Evolutionary conservation across 2,329 filamentous ascomycete genomes (phyloP), one percentile per base, ranked within the genome.

Genomic region (Fusarium temperatum): DNA sequence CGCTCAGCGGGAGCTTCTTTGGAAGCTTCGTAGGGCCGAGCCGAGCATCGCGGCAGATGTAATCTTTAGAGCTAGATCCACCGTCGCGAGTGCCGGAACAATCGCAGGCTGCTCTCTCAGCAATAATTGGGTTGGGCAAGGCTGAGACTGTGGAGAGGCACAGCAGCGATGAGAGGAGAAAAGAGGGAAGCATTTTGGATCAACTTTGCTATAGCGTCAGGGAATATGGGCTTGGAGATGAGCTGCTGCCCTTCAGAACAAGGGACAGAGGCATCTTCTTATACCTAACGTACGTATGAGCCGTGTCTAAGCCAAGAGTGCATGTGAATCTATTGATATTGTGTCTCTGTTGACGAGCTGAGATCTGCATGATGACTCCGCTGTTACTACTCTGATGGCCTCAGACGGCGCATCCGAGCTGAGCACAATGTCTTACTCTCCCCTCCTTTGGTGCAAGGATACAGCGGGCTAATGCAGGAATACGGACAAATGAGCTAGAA

Each of bases 21-120:
- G 83, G 83, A 7, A 82, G 78, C 18, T 65, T 66, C 2, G 78
- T 75, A 15, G 83, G 83, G 1, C 83, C 83, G 2, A 85, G 81
- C 17, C 82, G 81, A 6, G 73, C 53, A 56, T 84, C 83, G 10
- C 80, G 79, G 68, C 83, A 84, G 65, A 84, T 74, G 57, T 82
- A 83, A 3, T 45, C 32, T 15, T 69, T 55, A 9, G 76, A 53
- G 17, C 42, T 57, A 1, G 60, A 39, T 6, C 73, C 73, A 13
- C 71, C 73, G 42, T 76, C 63, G 22, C 45, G 62, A 26, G 78
- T 78, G 39, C 78, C 77, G 6, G 63, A 57, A 45, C 78, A 79
- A 39, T 78, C 70, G 28, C 78, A 79, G 3, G 59, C 45, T 39
- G 66, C 41, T 22, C 48, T 59, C 36, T 66, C 64, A 42, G 35